Base-by-base conservation (phyloP, 371 early-diverging fungal species). In the Fennellomyces sp. region DNA sequence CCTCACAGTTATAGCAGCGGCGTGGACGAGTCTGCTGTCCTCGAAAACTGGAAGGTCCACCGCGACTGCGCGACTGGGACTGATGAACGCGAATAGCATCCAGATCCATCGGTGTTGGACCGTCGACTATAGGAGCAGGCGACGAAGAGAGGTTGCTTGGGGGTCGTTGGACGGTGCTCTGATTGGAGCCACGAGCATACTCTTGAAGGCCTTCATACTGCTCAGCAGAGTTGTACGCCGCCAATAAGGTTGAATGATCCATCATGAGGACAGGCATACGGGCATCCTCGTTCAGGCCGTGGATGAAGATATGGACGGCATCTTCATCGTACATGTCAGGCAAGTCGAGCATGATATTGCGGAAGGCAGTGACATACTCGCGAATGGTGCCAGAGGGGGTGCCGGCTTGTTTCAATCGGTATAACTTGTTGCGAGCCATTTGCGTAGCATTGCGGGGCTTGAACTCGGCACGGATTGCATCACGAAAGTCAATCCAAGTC, bases 321-420 rank as follows among this genome's bases (percentile, higher is more conserved):
- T 62, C 61, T 15, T 31, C 35, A 5, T 45, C 54, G 15, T 27
- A 13, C 60, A 60, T 60, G 4, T 52, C 52, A 11, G 61, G 55
- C 3, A 61, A 36, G 5, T 61, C 55, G 10, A 42, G 31, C 61
- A 61, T 61, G 11, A 54, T 52, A 8, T 50, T 30, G 51, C 52
- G 42, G 42, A 60, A 60, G 28, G 36, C 58, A 8, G 31, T 2
- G 17, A 58, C 49, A 6, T 58, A 58, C 0, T 48, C 35, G 1
- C 29, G 21, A 19, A 42, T 56, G 1, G 36, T 36, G n/a, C 36
- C 36, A n/a, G 36, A 36, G n/a, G 36, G n/a, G 11, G 36, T 36
- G 36, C 11, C n/a, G 36, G 36, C n/a, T 36, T 36, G 36, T 8
- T 36, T 8, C 36, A 36, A n/a, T 15, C n/a, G 10, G 11, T 11